These are phyloP conservation scores for Picea abies DNA, from an alignment of 83 land plant genomes.

Conservation along the genomic window DNA sequence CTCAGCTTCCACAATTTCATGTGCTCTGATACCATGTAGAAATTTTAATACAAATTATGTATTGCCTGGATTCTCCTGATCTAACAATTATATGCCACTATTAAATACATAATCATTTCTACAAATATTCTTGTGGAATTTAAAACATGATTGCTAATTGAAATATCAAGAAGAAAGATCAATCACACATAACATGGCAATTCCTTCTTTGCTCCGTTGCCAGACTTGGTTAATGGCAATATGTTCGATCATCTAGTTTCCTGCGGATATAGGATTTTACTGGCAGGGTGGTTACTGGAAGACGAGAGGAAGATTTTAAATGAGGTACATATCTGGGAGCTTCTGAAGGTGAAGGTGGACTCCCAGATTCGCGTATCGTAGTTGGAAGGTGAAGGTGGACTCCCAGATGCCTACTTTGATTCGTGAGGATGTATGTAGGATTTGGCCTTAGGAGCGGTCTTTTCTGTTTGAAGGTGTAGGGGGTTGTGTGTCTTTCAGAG, in stretches of 20 bases:
- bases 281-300: neutral
- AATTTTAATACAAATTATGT: too few relatives aligned
- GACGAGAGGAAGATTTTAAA: neutral
- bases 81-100: too few relatives aligned
- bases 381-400: neutral
- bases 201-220: too few relatives aligned
- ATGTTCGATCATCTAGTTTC: neutral
- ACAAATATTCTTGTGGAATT: too few relatives aligned
- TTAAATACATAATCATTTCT: too few relatives aligned
- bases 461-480: constrained; percentile 11
- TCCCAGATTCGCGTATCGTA: neutral
- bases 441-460: neutral
- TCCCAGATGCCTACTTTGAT: neutral
- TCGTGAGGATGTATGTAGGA: neutral
- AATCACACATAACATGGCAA: too few relatives aligned
- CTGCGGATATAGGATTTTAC: neutral
- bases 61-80: too few relatives aligned
- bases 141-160: too few relatives aligned
- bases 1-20: too few relatives aligned
- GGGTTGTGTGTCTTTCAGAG: neutral
- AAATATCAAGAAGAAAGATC: too few relatives aligned
- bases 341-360: neutral
- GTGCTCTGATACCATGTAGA: too few relatives aligned
- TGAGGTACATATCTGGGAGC: neutral
- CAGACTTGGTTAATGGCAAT: too few relatives aligned